Conservation (phyloP, 1,139 yeast species). For the Trichomonascaceae sp. region DNA sequence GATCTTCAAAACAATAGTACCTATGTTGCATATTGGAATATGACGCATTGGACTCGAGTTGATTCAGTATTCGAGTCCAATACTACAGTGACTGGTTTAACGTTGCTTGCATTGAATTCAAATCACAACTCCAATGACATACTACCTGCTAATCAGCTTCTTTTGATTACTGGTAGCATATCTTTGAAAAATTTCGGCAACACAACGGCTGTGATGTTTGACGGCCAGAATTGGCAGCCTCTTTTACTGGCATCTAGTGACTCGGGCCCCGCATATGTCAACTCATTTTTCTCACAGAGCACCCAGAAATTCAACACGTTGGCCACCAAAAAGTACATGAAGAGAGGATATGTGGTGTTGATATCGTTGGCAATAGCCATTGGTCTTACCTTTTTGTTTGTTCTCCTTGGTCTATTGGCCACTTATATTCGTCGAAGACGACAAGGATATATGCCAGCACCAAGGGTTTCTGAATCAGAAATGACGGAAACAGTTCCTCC, state of each 20-base stretch:
- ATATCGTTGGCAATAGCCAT: conserved; percentile 83
- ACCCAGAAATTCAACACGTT: conserved; percentile 19
- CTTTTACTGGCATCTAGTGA: conserved; percentile 40
- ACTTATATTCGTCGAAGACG: conserved; percentile 44
- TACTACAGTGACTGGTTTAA: conserved; percentile 29
- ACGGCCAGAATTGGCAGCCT: conserved; percentile 72
- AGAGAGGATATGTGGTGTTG: conserved; percentile 78
- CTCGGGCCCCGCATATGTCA: conserved; percentile 25
- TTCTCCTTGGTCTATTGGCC: conserved; percentile 55
- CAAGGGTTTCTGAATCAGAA: conserved; percentile 57
- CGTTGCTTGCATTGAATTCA: conserved; percentile 31
- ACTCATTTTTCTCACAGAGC: conserved; percentile 23
- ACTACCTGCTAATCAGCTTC: conserved; percentile 41
- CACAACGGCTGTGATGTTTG: conserved; percentile 62
- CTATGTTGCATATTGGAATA: conserved; percentile 31
- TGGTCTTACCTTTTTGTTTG: conserved; percentile 66
- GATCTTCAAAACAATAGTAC: conserved; percentile 32
- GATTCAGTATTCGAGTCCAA: conserved; percentile 34
- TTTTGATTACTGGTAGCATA: conserved; percentile 61
- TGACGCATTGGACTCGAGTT: conserved; percentile 30
- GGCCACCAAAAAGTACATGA: conserved; percentile 24
- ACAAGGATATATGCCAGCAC: conserved; percentile 38
- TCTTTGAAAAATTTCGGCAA: conserved; percentile 48
- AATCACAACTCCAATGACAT: conserved; percentile 32
- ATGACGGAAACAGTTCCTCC: conserved; percentile 67